Percentiles rank a stretch among this genome's conserved stretches.
phyloP scores from a whole-genome alignment of 202 grass and related monocot genomes.

The Setaria italica region DNA sequence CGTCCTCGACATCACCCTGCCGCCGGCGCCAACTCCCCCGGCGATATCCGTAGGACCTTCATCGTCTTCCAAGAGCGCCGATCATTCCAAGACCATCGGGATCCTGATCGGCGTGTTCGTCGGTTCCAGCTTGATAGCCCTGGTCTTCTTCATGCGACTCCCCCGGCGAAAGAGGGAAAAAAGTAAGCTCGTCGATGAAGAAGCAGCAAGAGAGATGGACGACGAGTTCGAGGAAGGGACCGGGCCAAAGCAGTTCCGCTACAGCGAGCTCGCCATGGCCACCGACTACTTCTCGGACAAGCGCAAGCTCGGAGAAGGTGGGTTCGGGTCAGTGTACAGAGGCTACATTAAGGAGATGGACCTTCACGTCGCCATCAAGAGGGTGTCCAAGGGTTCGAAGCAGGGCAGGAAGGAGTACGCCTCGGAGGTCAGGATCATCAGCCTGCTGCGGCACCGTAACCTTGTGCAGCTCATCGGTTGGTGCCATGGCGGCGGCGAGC shows the following conservation, averaged over 20 bases:
- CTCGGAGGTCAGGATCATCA: constrained; percentile 64
- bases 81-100: background rate
- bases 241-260: constrained; percentile 48
- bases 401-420: constrained; percentile 61
- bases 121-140: background rate
- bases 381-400: constrained; percentile 48
- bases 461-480: constrained; percentile 56
- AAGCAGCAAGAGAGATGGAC: background rate
- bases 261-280: constrained; percentile 41
- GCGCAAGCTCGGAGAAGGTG: constrained; percentile 52
- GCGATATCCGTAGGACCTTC: background rate
- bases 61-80: background rate
- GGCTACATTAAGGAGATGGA: constrained; percentile 43
- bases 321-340: constrained; percentile 54
- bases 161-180: background rate
- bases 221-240: constrained; percentile 12
- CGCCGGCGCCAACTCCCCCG: background rate
- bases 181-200: background rate
- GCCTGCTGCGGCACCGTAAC: constrained; percentile 55
- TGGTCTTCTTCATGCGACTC: background rate
- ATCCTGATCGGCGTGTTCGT: background rate
- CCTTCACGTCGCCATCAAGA: constrained; percentile 55
- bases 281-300: constrained; percentile 40
- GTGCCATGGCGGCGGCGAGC: constrained; percentile 48
- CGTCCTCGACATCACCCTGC: constrained; percentile 24